Percentiles rank a stretch among this genome's conserved stretches.
Conservation (phyloP, 768 basidiomycete genomes). For the Sutorius australiensis region DNA sequence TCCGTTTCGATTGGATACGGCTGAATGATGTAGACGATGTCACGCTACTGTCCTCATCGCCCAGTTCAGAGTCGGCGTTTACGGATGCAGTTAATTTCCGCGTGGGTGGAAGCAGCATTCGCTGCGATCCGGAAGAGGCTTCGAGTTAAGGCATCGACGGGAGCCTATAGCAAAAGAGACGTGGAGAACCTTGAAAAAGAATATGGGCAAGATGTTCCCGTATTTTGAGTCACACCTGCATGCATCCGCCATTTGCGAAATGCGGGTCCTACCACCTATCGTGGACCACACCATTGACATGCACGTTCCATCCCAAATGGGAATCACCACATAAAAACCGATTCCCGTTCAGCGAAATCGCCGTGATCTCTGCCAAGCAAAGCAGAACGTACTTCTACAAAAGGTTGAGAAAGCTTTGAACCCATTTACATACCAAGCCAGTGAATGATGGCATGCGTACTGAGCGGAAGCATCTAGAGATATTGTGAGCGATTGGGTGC, state of each 20-base stretch:
- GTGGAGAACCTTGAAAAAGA: background rate
- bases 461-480: background rate
- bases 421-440: background rate
- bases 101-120: background rate
- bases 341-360: background rate
- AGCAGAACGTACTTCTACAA: background rate
- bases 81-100: background rate
- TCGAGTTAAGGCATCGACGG: too few relatives aligned
- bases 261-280: background rate
- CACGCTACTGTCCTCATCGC: too few relatives aligned
- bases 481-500: background rate
- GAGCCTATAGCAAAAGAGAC: background rate
- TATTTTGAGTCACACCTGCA: background rate
- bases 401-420: background rate
- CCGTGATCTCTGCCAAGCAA: too few relatives aligned
- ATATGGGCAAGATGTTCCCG: too few relatives aligned
- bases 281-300: background rate
- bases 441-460: background rate
- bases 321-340: background rate
- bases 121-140: background rate
- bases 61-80: too few relatives aligned
- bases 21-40: too few relatives aligned
- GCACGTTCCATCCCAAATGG: background rate
- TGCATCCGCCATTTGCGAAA: background rate
- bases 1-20: too few relatives aligned